Evolutionary conservation across 176 grass and related monocot species (phyloP), one percentile per base, ranked within the genome.

Genomic region (Hsuehochloa calcarea): DNA sequence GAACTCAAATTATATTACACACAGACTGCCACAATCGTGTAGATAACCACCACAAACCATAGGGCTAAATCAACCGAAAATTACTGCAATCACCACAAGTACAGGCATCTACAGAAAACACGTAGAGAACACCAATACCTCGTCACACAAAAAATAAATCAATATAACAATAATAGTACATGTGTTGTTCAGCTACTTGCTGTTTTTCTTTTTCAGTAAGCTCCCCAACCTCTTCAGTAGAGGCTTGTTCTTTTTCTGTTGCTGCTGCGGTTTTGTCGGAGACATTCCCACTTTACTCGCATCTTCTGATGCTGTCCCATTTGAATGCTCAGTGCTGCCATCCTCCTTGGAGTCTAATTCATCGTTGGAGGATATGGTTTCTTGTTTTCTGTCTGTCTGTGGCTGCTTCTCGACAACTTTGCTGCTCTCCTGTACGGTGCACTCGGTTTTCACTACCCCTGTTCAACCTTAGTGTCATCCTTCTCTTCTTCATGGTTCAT

Each of bases 121-220:
- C 78, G 59, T 65, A 82, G 75, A 75, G 58, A 79, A 84, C 79
- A 89, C 15, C 86, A 89, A 80, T 72, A 92, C 84, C 72, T 59
- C 54, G 84, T 92, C 87, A 92, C 85, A 80, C 50, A 45, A 74
- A 73, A 80, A 75, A 81, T 64, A 73, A 46, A 88, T 61, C 86
- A 90, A 88, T 66, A 50, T 84, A 86, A 45, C 63, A 85, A 72
- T 83, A 85, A 38, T 85, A 84, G 83, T 83, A 85, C 37, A 35
- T 19, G 35, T 58, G 46, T 79, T 60, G 46, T 80, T 26, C 82
- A 68, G 59, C 84, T 96, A 87, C 89, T 96, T 96, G 73, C 80
- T 93, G 72, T 78, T 96, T 83, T 88, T 97, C 93, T 94, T 98
- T 86, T 93, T 95, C 85, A 98, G 82, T 46, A 98, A 64, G 73